Evolutionary conservation across 2,329 filamentous ascomycete genomes (phyloP).

Genomic region (Leptographium wingfieldii): DNA sequence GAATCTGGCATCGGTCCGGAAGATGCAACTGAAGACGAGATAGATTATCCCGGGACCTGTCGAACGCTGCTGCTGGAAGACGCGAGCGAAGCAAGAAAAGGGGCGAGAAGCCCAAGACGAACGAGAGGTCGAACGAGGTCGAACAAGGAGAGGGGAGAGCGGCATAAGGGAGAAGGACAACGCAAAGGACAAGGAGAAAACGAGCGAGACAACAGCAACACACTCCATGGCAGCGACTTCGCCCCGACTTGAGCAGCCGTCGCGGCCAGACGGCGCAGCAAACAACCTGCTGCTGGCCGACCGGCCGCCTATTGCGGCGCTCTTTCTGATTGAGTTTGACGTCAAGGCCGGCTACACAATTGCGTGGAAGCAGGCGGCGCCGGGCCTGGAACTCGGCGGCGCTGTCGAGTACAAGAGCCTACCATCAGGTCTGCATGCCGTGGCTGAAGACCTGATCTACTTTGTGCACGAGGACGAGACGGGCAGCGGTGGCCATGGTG

Average conservation of each 20-base stretch:
- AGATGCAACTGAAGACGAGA: not conserved
- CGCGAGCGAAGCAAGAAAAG: not conserved
- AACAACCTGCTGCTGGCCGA: slow-evolving; percentile 21
- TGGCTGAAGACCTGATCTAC: slow-evolving; percentile 81
- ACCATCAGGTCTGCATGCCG: slow-evolving; percentile 82
- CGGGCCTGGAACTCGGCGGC: slow-evolving; percentile 65
- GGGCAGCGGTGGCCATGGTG: slow-evolving; percentile 17
- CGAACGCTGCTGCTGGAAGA: not conserved
- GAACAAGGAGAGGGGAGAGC: no score
- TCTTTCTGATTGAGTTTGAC: slow-evolving; percentile 86
- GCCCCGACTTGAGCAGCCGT: not conserved
- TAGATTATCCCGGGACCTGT: not conserved
- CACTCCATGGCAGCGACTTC: not conserved
- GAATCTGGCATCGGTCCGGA: not conserved
- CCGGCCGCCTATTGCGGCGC: slow-evolving; percentile 54
- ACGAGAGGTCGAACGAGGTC: no score
- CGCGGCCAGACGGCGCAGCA: not conserved
- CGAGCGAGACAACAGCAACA: not conserved
- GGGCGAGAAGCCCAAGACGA: not conserved
- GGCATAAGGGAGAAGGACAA: no score
- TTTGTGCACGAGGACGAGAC: slow-evolving; percentile 63
- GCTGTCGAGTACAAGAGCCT: slow-evolving; percentile 93
- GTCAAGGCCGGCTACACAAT: slow-evolving; percentile 87
- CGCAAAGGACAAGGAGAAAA: not conserved
- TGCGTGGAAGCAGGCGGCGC: slow-evolving; percentile 66